These are phyloP conservation scores for Clarireedia paspali DNA, from an alignment of 2,329 filamentous ascomycete genomes.

Conservation along the genomic window DNA sequence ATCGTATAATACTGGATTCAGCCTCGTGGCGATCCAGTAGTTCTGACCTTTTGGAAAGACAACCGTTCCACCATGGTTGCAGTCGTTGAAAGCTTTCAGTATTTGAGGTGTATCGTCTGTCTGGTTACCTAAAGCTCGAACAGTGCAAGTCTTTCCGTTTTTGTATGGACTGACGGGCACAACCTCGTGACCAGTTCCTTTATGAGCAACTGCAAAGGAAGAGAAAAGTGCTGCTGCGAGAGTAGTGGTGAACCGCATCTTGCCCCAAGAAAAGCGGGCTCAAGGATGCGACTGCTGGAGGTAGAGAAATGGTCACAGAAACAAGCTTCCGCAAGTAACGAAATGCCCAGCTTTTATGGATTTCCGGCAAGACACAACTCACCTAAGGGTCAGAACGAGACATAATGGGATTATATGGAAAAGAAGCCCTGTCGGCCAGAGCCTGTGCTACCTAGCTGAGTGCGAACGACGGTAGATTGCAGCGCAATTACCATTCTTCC, in stretches of 20 bases:
- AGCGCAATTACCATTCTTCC: not conserved
- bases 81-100: constrained; percentile 40
- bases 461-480: not conserved
- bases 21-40: constrained; percentile 42
- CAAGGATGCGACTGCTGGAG: not conserved
- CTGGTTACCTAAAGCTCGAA: constrained; percentile 33
- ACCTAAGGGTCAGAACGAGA: not conserved
- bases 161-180: constrained; percentile 3
- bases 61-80: constrained; percentile 40
- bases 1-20: constrained; percentile 43
- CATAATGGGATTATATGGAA: not conserved
- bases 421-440: not conserved
- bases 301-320: not conserved
- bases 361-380: no score
- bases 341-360: not conserved
- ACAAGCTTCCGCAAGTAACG: not conserved
- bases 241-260: not conserved
- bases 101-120: constrained; percentile 46
- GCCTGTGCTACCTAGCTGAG: not conserved
- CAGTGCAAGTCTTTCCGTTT: constrained; percentile 29
- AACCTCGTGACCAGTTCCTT: not conserved
- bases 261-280: not conserved
- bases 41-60: constrained; percentile 42
- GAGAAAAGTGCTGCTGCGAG: not conserved
- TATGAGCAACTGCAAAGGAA: not conserved